Evolutionary conservation across 1,139 yeast species (phyloP).

Genomic region (Candida sp.): DNA sequence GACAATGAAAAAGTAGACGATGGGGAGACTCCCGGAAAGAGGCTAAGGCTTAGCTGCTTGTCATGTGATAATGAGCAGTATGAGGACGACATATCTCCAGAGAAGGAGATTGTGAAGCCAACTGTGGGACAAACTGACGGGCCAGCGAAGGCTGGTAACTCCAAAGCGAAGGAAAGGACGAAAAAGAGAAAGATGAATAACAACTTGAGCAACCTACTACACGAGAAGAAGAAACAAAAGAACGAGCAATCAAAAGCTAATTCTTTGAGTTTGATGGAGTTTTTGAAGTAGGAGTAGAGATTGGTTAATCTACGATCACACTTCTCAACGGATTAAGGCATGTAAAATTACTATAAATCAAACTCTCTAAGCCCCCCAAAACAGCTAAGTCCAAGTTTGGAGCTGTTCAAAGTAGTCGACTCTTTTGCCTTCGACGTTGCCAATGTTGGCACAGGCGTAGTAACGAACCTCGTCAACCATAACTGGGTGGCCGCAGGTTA

Average conservation of each 20-base stretch:
- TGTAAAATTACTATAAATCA: too few species aligned
- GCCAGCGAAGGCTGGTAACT: conserved; percentile 2
- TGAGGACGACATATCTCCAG: conserved; percentile 8
- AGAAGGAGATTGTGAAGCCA: conserved; percentile 1
- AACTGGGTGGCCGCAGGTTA: too few species aligned
- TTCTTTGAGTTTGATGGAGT: conserved; percentile 52
- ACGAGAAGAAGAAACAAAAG: conserved; percentile 45
- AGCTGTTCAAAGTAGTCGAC: too few species aligned
- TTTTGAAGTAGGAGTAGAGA: conserved; percentile 28
- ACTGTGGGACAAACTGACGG: conserved; percentile 8
- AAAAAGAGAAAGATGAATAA: conserved; percentile 34
- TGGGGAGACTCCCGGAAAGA: not conserved
- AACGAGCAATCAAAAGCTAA: conserved; percentile 24
- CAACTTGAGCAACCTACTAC: conserved; percentile 41
- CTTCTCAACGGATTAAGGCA: too few species aligned
- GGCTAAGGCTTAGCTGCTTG: conserved; percentile 10
- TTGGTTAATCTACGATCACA: too few species aligned
- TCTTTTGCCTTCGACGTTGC: too few species aligned
- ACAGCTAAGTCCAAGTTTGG: conserved; percentile 10
- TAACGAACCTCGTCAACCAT: too few species aligned
- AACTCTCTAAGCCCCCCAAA: not conserved
- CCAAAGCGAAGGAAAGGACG: conserved; percentile 26
- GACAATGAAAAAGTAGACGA: conserved; percentile 14
- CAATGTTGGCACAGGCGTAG: too few species aligned
- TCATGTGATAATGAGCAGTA: conserved; percentile 10